Evolutionary conservation across 2,329 filamentous ascomycete species (phyloP), one percentile per base, ranked within the genome.

Genomic region (Stagonosporopsis tanaceti): DNA sequence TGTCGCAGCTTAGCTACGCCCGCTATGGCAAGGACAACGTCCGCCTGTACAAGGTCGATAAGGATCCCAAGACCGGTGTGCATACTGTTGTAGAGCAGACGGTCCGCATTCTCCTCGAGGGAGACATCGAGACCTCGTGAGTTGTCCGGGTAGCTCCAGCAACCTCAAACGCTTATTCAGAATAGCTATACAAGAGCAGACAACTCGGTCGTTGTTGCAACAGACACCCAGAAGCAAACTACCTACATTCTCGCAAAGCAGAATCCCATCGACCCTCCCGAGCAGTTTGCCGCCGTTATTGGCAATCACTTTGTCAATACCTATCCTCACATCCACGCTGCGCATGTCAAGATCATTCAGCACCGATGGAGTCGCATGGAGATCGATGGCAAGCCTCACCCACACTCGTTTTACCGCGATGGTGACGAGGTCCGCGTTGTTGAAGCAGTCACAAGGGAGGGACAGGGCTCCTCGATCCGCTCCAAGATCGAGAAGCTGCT

Each of bases 11-110:
- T 63, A 78, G 73, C 66, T 79, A 80, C 70, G 90, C 91, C 69
- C 87, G 89, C 75, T 94, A 93, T 77, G 91, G 91, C 81, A 94
- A 99, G 87, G 95, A 98, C 86, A 98, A 99, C 82, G 90, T 99
- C 84, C 93, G 95, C 73, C 87, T 99, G 71, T 96, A 90, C 87
- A 99, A 99, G 80, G 93, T 97, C 72, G 85, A 96, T 73, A 88
- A 87, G 70, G 88, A 98, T 77, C 82, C 87, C 74, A 82, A 87
- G 70, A 89, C 90, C 17, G 90, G 90, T 54, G 82, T 87, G 22
- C 94, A 99, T 78, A 90, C 89, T 7, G 91, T 98, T 67, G 90
- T 90, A 39, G 95, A 99, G 80, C 96, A 97, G 89, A 97, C 93
- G 38, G 91, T 99, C 68, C 91, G 91, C 80, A 92, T 93, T 62